Evolutionary conservation across 768 basidiomycete genomes (phyloP).

Genomic region (Porpolomopsis calyptriformis): DNA sequence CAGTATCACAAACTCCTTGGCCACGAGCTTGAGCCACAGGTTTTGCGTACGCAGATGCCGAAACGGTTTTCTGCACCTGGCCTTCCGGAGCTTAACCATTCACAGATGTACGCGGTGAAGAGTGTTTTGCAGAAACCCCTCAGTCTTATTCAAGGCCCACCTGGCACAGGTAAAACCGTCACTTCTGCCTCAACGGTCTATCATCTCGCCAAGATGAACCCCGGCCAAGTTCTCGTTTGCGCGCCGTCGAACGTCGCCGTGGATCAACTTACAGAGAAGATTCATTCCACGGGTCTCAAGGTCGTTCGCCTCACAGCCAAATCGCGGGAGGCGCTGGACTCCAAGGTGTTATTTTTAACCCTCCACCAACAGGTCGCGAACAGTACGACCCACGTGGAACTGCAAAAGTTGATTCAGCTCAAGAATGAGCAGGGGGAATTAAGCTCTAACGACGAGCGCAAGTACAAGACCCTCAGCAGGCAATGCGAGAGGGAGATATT

Average conservation of each 20-base stretch:
- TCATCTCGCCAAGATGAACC: slow-evolving; percentile 99
- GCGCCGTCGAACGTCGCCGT: slow-evolving; percentile 99
- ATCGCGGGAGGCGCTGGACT: slow-evolving; percentile 95
- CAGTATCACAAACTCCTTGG: slow-evolving; percentile 98
- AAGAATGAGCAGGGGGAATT: slow-evolving; percentile 97
- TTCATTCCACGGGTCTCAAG: slow-evolving; percentile 96
- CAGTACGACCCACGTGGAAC: slow-evolving; percentile 88
- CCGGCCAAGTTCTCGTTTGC: slow-evolving; percentile 96
- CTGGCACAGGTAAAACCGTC: slow-evolving; percentile 97
- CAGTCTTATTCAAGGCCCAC: slow-evolving; percentile 95
- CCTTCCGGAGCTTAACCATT: slow-evolving; percentile 96
- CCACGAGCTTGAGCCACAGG: slow-evolving; percentile 93
- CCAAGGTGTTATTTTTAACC: slow-evolving; percentile 88
- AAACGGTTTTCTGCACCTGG: slow-evolving; percentile 96
- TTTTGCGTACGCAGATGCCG: slow-evolving; percentile 85
- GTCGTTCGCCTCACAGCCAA: slow-evolving; percentile 97
- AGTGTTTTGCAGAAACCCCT: slow-evolving; percentile 97
- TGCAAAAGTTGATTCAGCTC: slow-evolving; percentile 95
- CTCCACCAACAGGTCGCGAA: slow-evolving; percentile 97
- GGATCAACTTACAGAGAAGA: slow-evolving; percentile 98
- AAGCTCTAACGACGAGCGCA: slow-evolving; percentile 92
- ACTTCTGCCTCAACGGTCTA: slow-evolving; percentile 98
- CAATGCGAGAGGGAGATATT: slow-evolving; percentile 98
- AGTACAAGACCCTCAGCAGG: slow-evolving; percentile 91
- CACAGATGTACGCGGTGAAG: slow-evolving; percentile 99